Evolutionary conservation across 1,284 basidiomycete genomes (phyloP), one percentile per base, ranked within the genome.

Genomic region (Tylopilus sp.): DNA sequence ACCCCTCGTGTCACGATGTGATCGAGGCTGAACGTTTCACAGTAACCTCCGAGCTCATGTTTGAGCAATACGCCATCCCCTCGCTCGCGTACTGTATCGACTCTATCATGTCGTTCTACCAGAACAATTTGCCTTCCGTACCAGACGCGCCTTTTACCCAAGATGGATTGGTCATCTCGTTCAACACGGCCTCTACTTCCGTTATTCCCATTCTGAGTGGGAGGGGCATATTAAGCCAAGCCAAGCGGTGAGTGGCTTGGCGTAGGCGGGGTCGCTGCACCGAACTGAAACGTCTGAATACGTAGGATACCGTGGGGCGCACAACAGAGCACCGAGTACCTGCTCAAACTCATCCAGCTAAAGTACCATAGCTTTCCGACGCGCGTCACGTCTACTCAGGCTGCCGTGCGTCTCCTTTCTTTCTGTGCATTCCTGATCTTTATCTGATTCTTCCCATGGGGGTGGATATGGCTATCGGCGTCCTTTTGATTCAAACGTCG

Each of bases 41-140:
- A 63, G 61, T 97, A 52, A 97, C 94, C 23, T 95, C 94, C 1
- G 97, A 99, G 65, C 81, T 99, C 21, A 81, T 99, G 68, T 99
- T 99, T 64, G 97, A 99, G 72, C 82, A 86, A 41, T 99, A 99
- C 66, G 79, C 79, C 15, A 92, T 88, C 1, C 95, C 95, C 0
- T 85, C 86, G 3, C 76, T 98, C 39, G 78, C 89, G 13, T 99
- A 92, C 67, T 92, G 92, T 50, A 74, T 98, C 55, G 97, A 99
- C 65, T 87, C 89, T 7, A 34, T 96, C 49, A 96, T 97, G 79
- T 93, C 95, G 1, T 95, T 97, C 61, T 92, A 89, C 61, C 77
- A 86, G 59, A 89, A 89, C 64, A 77, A 82, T 54, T 71, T 71
- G 3, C 72, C 74, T 6, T 54, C 65, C 1, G 30, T 54, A 3